Evolutionary conservation across 208 protist species (phyloP), one percentile per base, ranked within the genome.

Genomic region (Crithidia acanthocephali): DNA sequence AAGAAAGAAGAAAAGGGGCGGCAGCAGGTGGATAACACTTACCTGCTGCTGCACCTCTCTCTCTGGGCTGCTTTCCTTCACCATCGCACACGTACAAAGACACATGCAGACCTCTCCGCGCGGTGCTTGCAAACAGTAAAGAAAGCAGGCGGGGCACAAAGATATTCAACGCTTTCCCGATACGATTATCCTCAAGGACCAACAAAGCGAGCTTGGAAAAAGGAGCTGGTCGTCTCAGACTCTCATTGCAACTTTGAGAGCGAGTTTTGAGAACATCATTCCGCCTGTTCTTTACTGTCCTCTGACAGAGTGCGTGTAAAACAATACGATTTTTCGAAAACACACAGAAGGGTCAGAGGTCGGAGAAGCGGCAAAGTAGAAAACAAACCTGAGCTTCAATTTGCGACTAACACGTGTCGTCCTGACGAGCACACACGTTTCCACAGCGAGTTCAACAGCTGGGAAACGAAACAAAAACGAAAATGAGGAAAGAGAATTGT

Each of bases 121-220:
- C 44, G 45, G 15, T 8, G 27, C 7, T 40, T 45, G 45, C 45
- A 28, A 42, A n/a, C n/a, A n/a, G n/a, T 3, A 53, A 45, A 30
- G 45, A 11, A 15, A 22, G 20, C 44, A 25, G 60, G 45, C 13
- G 60, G 45, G 60, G 60, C 60, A 65, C 60, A 65, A 32, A 65
- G 45, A 65, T 53, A 42, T 15, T 65, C 60, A 65, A 65, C 60
- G 45, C 60, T 53, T 65, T 65, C 45, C 60, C 60, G 45, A 40
- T 42, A 53, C 9, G 44, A 53, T 23, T 27, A 45, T 35, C 30
- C 45, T 20, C 45, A 42, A n/a, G 4, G 35, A 47, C 22, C 30
- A 10, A 16, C 22, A 40, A 58, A 40, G 40, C 33, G 7, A 42
- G 30, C 9, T 32, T 32, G 9, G 11, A 58, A 40, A 47, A n/a